Base-by-base conservation (phyloP, 345 rosid genomes). In the Syzygium grande region DNA sequence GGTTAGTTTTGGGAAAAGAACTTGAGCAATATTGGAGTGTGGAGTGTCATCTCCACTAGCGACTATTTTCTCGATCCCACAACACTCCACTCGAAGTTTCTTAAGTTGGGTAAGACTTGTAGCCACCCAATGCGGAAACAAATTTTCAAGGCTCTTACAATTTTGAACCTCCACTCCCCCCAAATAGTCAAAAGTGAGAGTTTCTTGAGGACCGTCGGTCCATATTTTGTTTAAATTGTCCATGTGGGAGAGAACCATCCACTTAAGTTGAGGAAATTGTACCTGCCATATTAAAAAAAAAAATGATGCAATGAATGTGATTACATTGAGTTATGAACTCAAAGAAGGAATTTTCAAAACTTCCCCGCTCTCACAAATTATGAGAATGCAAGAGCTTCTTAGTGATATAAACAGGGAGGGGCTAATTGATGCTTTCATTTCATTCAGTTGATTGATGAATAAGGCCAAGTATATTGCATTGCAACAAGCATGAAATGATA, bases 211-310 rank as follows among this genome's bases (percentile, higher is more conserved):
- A 68, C 0, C 0, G 2, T 4, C 43, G 9, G 12, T 2, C 79
- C 79, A 68, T 68, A 68, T 16, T 68, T 68, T 68, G 79, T 43
- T 30, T 30, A 68, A 16, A 17, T 68, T 68, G 46, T 68, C 79
- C 13, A 68, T 17, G 2, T 68, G 46, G 6, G 46, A 68, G 79
- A 68, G 25, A 68, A 4, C 13, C 46, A 68, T 34, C 1, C 0
- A 1, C 46, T 0, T 0, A 34, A 68, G 79, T 6, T 1, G 0
- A 5, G 12, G 46, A 68, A 38, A 59, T 27, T 59, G 17, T 59
- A 59, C 30, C 16, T 27, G 2, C 7, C 30, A 59, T 27, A 27
- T 59, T 59, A 8, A 59, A 6, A 27, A 59, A 6, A 27, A 59
- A 27, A 11, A 59, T 59, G 4, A 59, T 2, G 0, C 2, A 59